Percentiles rank a stretch among this genome's conserved stretches.
phyloP scores from a whole-genome alignment of 75 land plant species.

The Chamaecyparis obtusa region DNA sequence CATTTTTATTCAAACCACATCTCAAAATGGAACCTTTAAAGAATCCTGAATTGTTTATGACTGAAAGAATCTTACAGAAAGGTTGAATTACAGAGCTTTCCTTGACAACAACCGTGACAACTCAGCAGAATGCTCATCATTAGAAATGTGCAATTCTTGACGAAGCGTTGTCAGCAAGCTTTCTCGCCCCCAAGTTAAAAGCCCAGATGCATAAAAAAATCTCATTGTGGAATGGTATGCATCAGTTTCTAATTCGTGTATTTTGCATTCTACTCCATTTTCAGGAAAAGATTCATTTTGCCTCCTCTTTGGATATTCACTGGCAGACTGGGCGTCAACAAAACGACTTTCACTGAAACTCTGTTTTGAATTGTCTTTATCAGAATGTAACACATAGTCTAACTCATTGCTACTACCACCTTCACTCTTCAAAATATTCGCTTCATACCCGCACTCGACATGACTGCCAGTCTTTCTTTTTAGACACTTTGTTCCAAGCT shows the following conservation, averaged over 20 bases:
- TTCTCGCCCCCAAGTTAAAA: constrained; percentile 65
- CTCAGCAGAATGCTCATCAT: constrained; percentile 65
- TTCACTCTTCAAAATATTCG: not conserved
- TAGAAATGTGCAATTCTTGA: constrained; percentile 48
- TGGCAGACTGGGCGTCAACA: constrained; percentile 45
- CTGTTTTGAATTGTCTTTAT: constrained; percentile 6
- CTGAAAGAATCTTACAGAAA: not conserved
- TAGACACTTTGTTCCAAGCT: constrained; percentile 5
- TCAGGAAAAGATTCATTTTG: constrained; percentile 15
- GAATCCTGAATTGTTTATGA: not conserved
- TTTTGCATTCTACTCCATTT: constrained; percentile 28
- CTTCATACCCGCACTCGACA: constrained; percentile 3
- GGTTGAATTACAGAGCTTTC: constrained; percentile 2
- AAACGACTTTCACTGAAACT: constrained; percentile 16
- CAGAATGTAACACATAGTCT: constrained; percentile 12
- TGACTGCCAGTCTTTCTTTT: constrained; percentile 15
- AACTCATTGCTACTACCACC: constrained; percentile 12
- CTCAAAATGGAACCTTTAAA: not conserved
- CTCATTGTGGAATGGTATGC: constrained; percentile 44
- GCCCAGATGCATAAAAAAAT: constrained; percentile 67
- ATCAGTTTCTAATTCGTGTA: constrained; percentile 50
- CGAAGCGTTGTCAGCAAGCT: constrained; percentile 53
- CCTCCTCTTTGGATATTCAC: constrained; percentile 17
- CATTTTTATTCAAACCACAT: not conserved
- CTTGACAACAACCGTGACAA: constrained; percentile 11